Conservation (phyloP, 2,329 filamentous ascomycete genomes). For the Aureobasidium sp. region DNA sequence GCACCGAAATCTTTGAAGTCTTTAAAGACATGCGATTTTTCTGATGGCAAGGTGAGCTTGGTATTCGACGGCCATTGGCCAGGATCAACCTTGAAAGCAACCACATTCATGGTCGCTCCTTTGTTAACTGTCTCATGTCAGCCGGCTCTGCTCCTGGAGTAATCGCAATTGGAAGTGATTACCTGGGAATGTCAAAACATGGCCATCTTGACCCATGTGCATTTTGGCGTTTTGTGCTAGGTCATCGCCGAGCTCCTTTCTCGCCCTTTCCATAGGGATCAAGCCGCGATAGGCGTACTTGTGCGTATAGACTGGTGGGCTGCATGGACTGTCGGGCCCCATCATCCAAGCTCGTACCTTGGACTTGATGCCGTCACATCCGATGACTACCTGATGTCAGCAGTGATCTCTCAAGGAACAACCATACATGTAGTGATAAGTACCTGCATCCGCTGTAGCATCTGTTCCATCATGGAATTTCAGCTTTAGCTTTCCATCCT, state of each 20-base stretch:
- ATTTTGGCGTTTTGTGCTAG: slow-evolving; percentile 39
- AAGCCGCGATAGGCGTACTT: slow-evolving; percentile 57
- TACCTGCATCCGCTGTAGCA: slow-evolving; percentile 21
- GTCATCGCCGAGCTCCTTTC: slow-evolving; percentile 40
- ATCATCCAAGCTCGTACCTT: slow-evolving; percentile 41
- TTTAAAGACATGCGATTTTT: slow-evolving; percentile 17
- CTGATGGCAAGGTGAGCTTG: slow-evolving; percentile 17
- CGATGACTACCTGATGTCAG: slow-evolving; percentile 38
- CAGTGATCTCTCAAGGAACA: not conserved
- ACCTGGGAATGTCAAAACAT: slow-evolving; percentile 50
- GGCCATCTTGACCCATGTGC: slow-evolving; percentile 33
- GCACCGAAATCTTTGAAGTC: slow-evolving; percentile 21
- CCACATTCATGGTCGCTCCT: slow-evolving; percentile 21
- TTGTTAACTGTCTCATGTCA: slow-evolving; percentile 16
- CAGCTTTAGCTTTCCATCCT: slow-evolving; percentile 21
- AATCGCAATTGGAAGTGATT: no score
- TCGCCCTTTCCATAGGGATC: slow-evolving; percentile 49
- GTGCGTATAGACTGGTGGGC: slow-evolving; percentile 43
- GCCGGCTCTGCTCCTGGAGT: no score
- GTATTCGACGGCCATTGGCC: slow-evolving; percentile 19
- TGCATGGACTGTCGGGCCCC: slow-evolving; percentile 37
- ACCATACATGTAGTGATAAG: not conserved
- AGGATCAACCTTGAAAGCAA: slow-evolving; percentile 19
- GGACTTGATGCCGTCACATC: slow-evolving; percentile 58
- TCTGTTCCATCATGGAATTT: slow-evolving; percentile 27